Evolutionary conservation across 306 rosid species (phyloP).

Genomic region (Cicer arietinum): DNA sequence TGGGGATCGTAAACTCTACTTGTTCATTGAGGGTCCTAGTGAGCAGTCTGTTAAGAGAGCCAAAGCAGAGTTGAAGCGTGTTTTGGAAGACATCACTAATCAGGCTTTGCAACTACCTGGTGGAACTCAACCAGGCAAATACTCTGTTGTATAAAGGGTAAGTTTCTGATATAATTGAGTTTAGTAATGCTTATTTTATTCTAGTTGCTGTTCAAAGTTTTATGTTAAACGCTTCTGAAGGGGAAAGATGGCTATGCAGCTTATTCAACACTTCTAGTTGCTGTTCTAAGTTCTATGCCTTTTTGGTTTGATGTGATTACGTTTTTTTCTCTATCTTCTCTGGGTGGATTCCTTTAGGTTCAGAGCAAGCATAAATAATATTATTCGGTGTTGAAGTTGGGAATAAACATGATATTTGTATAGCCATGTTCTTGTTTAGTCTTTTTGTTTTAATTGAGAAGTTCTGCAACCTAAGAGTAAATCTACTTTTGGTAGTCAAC

Average conservation of each 20-base stretch:
- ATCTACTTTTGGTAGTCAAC: conserved; percentile 45
- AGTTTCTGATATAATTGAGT: conserved; percentile 46
- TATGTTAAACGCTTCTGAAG: background rate
- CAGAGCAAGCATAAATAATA: conserved; percentile 11
- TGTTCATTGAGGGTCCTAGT: conserved; percentile 93
- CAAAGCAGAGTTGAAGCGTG: conserved; percentile 85
- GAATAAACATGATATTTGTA: conserved; percentile 31
- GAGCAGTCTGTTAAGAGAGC: conserved; percentile 94
- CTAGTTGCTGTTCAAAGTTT: conserved; percentile 8
- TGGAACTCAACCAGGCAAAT: conserved; percentile 91
- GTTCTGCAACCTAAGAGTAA: conserved; percentile 40
- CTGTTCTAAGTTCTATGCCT: background rate
- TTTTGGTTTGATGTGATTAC: conserved; percentile 10
- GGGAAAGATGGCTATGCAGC: conserved; percentile 3
- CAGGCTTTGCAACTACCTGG: conserved; percentile 90
- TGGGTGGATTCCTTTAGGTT: conserved; percentile 26
- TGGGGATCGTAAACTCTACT: conserved; percentile 89
- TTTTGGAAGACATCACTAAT: conserved; percentile 86
- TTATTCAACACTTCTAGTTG: background rate
- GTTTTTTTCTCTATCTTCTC: conserved; percentile 22
- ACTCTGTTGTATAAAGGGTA: conserved; percentile 79
- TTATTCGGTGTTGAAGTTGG: conserved; percentile 20
- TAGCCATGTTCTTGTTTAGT: conserved; percentile 21
- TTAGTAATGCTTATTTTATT: conserved; percentile 26
- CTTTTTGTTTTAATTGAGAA: background rate